phyloP scores from a whole-genome alignment of 2,329 filamentous ascomycete species.

The Bipolaris oryzae region DNA sequence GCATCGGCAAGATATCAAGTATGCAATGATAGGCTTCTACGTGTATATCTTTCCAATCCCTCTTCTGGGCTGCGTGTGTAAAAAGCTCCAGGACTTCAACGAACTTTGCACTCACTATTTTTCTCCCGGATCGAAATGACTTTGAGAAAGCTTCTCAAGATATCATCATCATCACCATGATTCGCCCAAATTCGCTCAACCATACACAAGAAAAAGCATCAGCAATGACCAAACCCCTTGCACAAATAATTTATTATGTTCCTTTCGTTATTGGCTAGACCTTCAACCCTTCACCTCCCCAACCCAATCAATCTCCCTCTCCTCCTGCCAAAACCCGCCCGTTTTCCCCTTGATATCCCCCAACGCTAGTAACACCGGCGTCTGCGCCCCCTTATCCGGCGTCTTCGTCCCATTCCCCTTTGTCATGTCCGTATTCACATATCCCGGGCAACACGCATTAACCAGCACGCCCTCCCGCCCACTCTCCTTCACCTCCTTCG shows the following conservation, averaged over 20 bases:
- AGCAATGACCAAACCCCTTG: too few relatives aligned
- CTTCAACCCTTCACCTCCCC: constrained; percentile 34
- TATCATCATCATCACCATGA: neutral
- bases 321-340: constrained; percentile 51
- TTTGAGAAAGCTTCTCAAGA: neutral
- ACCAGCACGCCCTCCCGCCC: constrained; percentile 45
- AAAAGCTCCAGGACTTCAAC: neutral
- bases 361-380: constrained; percentile 53
- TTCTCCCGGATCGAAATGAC: neutral
- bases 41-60: neutral
- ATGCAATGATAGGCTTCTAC: neutral
- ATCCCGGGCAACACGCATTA: constrained; percentile 54
- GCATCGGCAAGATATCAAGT: neutral
- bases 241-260: too few relatives aligned
- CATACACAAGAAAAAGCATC: neutral
- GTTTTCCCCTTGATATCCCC: constrained; percentile 46
- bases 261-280: neutral
- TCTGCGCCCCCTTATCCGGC: constrained; percentile 54
- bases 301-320: constrained; percentile 45
- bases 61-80: neutral
- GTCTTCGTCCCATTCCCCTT: constrained; percentile 47
- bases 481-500: constrained; percentile 40
- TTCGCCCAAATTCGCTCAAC: neutral
- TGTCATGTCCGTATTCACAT: constrained; percentile 57
- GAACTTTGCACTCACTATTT: neutral